These are phyloP conservation scores for Sphaceloma murrayae DNA, from an alignment of 2,329 filamentous ascomycete genomes.

Conservation along the genomic window DNA sequence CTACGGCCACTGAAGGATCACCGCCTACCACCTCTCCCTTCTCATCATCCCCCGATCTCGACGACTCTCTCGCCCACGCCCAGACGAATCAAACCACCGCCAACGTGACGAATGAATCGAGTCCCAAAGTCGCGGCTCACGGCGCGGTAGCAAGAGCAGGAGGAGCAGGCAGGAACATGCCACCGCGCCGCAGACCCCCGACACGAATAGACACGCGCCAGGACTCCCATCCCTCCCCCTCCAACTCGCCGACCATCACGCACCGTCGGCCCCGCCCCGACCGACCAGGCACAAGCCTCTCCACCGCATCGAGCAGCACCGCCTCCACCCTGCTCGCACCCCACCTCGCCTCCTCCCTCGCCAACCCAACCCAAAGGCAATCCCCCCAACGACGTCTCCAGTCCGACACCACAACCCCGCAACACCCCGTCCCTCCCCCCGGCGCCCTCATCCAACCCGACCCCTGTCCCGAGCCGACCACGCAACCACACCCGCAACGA, in stretches of 20 bases:
- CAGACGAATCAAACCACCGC: no score
- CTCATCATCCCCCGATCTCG: background rate
- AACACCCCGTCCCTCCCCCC: slow-evolving; percentile 2
- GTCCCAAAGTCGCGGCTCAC: background rate
- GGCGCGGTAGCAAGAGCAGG: background rate
- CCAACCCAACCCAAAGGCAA: no score
- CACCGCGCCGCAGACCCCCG: background rate
- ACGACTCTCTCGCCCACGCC: slow-evolving; percentile 5
- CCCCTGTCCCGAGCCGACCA: background rate
- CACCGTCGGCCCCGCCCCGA: background rate
- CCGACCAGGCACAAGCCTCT: no score
- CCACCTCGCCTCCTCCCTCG: background rate
- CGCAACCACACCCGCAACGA: background rate
- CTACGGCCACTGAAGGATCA: no score
- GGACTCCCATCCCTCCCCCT: slow-evolving; percentile 2
- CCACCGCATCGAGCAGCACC: background rate
- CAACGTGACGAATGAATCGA: slow-evolving; percentile 1
- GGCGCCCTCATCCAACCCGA: background rate
- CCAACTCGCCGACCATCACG: background rate
- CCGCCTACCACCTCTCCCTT: background rate
- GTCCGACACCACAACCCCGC: background rate
- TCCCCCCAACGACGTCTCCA: background rate
- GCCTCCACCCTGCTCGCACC: slow-evolving; percentile 4
- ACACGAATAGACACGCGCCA: background rate
- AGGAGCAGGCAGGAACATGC: no score